Conservation (phyloP, 2,329 filamentous ascomycete genomes). For the Venturia carpophila region DNA sequence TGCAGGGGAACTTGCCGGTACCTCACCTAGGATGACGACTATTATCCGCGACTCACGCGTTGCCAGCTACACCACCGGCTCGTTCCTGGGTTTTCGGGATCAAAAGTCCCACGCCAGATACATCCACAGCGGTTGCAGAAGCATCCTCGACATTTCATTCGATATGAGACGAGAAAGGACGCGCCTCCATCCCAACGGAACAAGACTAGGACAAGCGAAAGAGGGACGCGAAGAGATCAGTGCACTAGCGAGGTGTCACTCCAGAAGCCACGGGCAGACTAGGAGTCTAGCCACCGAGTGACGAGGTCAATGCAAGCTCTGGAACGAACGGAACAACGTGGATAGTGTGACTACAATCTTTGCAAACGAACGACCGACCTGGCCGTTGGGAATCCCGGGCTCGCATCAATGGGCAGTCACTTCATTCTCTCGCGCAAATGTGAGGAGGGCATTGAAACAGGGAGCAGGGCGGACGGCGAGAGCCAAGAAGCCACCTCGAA, state of each 20-base stretch:
- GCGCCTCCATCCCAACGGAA: neutral
- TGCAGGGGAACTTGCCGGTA: neutral
- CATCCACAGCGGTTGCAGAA: constrained; percentile 6
- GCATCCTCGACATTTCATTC: neutral
- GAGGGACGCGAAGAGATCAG: neutral
- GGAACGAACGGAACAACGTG: neutral
- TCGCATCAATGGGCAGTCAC: neutral
- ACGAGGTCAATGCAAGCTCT: neutral
- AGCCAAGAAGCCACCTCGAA: neutral
- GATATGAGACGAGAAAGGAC: neutral
- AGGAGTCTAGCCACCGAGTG: neutral
- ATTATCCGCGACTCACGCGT: constrained; percentile 6
- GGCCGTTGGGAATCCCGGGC: neutral
- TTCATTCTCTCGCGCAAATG: neutral
- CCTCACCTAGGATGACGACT: neutral
- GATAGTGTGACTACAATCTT: neutral
- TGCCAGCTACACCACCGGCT: neutral
- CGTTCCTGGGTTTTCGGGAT: neutral
- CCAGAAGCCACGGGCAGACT: neutral
- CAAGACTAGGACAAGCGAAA: neutral
- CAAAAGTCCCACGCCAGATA: neutral
- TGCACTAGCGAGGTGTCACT: neutral
- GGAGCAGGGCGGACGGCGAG: neutral
- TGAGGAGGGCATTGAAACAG: neutral
- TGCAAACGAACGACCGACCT: neutral